Conservation (phyloP, 345 rosid species). For the Pelargonium nanum region DNA sequence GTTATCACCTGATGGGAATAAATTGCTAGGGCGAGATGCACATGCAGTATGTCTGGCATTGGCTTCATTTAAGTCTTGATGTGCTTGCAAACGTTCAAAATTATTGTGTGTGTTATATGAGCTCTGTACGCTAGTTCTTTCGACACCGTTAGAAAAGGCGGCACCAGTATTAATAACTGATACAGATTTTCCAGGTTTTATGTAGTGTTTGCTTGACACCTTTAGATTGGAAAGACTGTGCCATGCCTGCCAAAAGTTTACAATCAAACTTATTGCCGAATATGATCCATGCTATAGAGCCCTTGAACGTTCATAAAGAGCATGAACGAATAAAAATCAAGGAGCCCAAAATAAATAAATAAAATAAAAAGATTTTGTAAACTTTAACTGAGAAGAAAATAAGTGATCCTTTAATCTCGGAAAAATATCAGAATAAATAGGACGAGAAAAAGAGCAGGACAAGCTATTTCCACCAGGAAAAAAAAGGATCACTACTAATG, state of each 20-base stretch:
- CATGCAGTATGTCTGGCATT: background rate
- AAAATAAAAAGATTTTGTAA: background rate
- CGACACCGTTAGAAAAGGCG: conserved; percentile 21
- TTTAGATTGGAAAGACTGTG: conserved; percentile 62
- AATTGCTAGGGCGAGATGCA: background rate
- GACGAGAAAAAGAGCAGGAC: no score
- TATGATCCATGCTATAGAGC: background rate
- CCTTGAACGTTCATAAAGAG: background rate
- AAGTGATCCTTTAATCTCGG: no score
- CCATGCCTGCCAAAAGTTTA: conserved; percentile 68
- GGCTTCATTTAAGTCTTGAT: conserved; percentile 16
- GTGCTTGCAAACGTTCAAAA: conserved; percentile 15
- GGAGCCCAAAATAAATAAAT: background rate
- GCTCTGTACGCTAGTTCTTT: conserved; percentile 26
- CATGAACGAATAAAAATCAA: background rate
- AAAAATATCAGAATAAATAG: no score
- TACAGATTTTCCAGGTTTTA: conserved; percentile 63
- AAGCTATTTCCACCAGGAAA: no score
- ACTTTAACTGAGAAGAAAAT: no score
- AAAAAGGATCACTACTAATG: no score
- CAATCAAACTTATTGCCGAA: conserved; percentile 10
- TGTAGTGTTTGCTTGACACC: conserved; percentile 42
- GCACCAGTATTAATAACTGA: conserved; percentile 27
- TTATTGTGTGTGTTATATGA: conserved; percentile 20
- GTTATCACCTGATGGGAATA: background rate